Evolutionary conservation across 1,139 yeast species (phyloP).

Genomic region (Kazachstania sp.): DNA sequence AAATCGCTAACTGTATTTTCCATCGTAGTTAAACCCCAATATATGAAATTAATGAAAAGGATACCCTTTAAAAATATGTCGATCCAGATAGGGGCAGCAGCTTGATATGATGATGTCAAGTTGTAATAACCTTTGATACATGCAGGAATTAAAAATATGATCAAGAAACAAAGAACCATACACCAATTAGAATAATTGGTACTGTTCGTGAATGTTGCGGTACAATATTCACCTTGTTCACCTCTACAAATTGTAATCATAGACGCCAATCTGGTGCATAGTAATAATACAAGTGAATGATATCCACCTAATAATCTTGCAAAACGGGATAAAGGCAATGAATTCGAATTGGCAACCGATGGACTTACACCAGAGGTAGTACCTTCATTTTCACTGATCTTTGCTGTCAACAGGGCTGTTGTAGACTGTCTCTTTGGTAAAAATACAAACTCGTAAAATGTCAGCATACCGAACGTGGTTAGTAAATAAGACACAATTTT

Average conservation of each 20-base stretch:
- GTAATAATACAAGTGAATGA: constrained; percentile 57
- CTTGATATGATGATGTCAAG: constrained; percentile 68
- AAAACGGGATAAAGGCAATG: constrained; percentile 26
- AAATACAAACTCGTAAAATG: constrained; percentile 35
- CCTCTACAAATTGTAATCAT: constrained; percentile 75
- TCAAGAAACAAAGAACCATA: constrained; percentile 43
- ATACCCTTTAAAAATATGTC: constrained; percentile 53
- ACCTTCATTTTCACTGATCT: constrained; percentile 26
- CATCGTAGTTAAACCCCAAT: constrained; percentile 71
- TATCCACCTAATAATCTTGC: constrained; percentile 39
- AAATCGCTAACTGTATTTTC: constrained; percentile 37
- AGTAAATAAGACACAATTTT: constrained; percentile 61
- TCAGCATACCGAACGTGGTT: constrained; percentile 58
- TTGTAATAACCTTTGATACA: constrained; percentile 61
- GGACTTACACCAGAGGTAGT: constrained; percentile 20
- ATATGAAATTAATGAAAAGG: constrained; percentile 52
- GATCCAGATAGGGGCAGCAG: constrained; percentile 82
- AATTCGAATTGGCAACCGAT: constrained; percentile 25
- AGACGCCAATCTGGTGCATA: constrained; percentile 54
- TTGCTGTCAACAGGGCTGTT: constrained; percentile 27
- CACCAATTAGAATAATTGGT: constrained; percentile 53
- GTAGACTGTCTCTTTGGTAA: constrained; percentile 30
- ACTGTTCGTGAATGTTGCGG: constrained; percentile 52
- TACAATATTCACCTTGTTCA: constrained; percentile 77
- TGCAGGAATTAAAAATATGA: constrained; percentile 57